A percentile compares a stretch with the other conserved stretches of the same genome.
phyloP scores from a whole-genome alignment of 306 rosid species.

The Malus sieversii region DNA sequence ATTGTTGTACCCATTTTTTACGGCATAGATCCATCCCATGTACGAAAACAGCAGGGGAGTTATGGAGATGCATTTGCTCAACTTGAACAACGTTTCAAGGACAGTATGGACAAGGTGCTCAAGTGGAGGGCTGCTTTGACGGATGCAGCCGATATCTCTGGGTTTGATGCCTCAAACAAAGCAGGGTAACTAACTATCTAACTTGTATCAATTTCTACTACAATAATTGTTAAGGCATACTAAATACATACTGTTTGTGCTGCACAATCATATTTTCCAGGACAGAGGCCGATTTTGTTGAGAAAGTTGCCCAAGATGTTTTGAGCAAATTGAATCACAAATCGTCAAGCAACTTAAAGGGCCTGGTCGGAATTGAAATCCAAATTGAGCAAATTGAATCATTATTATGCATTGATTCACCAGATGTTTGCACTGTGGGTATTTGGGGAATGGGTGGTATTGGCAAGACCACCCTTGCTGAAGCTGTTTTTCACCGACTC shows the following conservation, averaged over 20 bases:
- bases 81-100: not conserved
- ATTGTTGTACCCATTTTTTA: not conserved
- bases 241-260: too few relatives aligned
- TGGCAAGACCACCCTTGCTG: not conserved
- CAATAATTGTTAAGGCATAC: too few relatives aligned
- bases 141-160: not conserved
- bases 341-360: not conserved
- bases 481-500: not conserved
- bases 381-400: not conserved
- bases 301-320: not conserved
- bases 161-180: not conserved
- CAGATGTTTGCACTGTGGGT: not conserved
- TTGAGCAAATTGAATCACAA: not conserved
- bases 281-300: not conserved
- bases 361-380: slow-evolving; percentile 3
- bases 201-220: not conserved
- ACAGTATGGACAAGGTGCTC: not conserved
- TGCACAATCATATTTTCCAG: not conserved
- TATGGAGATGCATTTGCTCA: not conserved
- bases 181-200: not conserved
- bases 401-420: not conserved
- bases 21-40: not conserved
- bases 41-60: not conserved
- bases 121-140: not conserved
- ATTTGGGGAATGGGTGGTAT: slow-evolving; percentile 23